phyloP scores from a whole-genome alignment of 2,329 filamentous ascomycete genomes.

The Chaetoscypha palmicola region DNA sequence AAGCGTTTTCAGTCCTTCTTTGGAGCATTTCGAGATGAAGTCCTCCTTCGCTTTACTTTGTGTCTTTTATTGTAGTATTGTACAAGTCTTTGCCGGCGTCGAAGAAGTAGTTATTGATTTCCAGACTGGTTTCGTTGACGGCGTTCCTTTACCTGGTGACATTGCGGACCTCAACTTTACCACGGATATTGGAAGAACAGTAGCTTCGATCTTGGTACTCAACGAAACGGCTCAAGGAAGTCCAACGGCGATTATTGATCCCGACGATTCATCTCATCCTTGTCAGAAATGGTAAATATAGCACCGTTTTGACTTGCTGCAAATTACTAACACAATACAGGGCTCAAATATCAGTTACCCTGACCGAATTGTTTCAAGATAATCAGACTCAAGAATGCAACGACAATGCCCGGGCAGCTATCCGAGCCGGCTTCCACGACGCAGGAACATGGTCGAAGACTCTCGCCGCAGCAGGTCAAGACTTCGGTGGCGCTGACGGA shows the following conservation, averaged over 20 bases:
- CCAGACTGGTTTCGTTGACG: slow-evolving; percentile 1
- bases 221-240: slow-evolving; percentile 1
- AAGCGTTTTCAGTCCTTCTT: too few species aligned
- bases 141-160: slow-evolving; percentile 2
- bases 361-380: slow-evolving; percentile 2
- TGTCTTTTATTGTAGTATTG: not conserved
- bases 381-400: slow-evolving; percentile 31
- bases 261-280: not conserved
- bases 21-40: too few species aligned
- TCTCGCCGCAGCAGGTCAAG: slow-evolving; percentile 14
- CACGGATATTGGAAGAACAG: not conserved
- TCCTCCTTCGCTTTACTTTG: too few species aligned
- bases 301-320: not conserved
- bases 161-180: slow-evolving; percentile 1
- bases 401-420: slow-evolving; percentile 35
- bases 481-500: slow-evolving; percentile 40
- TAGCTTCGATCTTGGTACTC: slow-evolving; percentile 1
- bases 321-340: not conserved
- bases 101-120: slow-evolving; percentile 1
- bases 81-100: not conserved
- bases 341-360: not conserved
- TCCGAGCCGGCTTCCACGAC: slow-evolving; percentile 42
- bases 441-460: slow-evolving; percentile 36
- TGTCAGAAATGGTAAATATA: slow-evolving; percentile 3
- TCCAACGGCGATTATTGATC: not conserved